These are phyloP conservation scores for Samsoniella hepiali DNA, from an alignment of 2,329 filamentous ascomycete species.

Conservation along the genomic window DNA sequence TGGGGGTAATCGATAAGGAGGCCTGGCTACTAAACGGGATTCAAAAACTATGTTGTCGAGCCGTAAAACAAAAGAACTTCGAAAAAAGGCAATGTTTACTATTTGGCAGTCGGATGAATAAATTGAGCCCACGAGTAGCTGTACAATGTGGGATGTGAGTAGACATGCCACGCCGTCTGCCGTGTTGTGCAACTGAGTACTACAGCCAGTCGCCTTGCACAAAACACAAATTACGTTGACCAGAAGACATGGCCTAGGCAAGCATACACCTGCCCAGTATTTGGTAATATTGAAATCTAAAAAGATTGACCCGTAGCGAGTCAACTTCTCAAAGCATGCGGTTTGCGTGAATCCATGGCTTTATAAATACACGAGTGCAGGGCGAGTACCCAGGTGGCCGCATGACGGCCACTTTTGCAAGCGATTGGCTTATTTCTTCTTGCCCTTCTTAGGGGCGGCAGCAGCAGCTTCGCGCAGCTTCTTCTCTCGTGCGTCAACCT, in stretches of 20 bases:
- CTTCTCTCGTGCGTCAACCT: constrained; percentile 54
- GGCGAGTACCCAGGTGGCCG: background rate
- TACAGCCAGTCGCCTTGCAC: too few relatives aligned
- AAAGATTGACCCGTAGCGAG: background rate
- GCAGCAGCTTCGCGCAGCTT: constrained; percentile 55
- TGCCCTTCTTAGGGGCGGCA: constrained; percentile 48
- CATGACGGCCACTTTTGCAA: background rate
- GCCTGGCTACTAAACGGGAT: background rate
- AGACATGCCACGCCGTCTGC: too few relatives aligned
- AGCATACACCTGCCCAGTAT: background rate
- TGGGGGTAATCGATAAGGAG: constrained; percentile 19
- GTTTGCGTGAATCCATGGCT: background rate
- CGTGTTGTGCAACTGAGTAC: too few relatives aligned
- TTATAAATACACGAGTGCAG: constrained; percentile 13
- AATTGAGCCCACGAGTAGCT: too few relatives aligned
- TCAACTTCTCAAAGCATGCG: background rate
- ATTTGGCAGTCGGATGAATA: too few relatives aligned
- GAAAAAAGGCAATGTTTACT: too few relatives aligned
- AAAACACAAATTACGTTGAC: constrained; percentile 23
- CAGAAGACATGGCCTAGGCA: background rate
- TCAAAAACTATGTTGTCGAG: background rate
- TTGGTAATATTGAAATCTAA: background rate
- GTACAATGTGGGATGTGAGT: too few relatives aligned
- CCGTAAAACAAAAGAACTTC: too few relatives aligned
- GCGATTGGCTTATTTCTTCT: constrained; percentile 39